Percentiles rank a stretch among this genome's conserved stretches.
phyloP scores from a whole-genome alignment of 805 yeast species.

The Suhomyces xylopsoci region DNA sequence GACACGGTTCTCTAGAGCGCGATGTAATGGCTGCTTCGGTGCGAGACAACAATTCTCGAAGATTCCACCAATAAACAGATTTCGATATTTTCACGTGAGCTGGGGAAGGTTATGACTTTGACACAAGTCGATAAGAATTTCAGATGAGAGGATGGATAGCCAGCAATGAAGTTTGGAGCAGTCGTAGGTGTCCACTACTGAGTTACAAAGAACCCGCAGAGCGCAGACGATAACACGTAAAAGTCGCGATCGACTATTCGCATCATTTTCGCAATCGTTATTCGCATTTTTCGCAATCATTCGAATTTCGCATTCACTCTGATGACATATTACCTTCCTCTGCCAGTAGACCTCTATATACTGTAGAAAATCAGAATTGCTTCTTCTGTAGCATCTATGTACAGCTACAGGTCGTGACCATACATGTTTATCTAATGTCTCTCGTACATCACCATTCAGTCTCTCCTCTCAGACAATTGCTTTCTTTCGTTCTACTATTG shows the following conservation, averaged over 20 bases:
- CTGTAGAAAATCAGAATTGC: neutral
- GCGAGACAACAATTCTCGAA: neutral
- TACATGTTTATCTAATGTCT: too few relatives aligned
- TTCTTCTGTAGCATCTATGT: neutral
- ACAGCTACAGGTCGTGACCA: too few relatives aligned
- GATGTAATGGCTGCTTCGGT: neutral
- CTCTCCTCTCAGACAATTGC: neutral
- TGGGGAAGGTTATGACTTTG: neutral
- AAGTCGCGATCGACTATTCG: neutral
- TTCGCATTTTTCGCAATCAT: too few relatives aligned
- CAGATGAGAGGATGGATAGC: too few relatives aligned
- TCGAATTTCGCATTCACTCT: too few relatives aligned
- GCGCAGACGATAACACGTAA: neutral
- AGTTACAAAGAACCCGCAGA: neutral
- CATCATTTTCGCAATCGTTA: too few relatives aligned
- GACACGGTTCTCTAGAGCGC: neutral
- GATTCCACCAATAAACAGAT: neutral
- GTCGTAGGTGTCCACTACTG: neutral
- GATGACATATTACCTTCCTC: neutral
- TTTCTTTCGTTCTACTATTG: neutral
- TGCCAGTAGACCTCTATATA: neutral
- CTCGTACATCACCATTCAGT: too few relatives aligned
- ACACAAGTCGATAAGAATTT: neutral
- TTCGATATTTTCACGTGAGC: constrained; percentile 1
- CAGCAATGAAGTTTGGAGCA: too few relatives aligned